Percentiles rank a stretch among this genome's conserved stretches.
Evolutionary conservation across 2,329 filamentous ascomycete genomes (phyloP).

Genomic region (Aspergillus unguis): DNA sequence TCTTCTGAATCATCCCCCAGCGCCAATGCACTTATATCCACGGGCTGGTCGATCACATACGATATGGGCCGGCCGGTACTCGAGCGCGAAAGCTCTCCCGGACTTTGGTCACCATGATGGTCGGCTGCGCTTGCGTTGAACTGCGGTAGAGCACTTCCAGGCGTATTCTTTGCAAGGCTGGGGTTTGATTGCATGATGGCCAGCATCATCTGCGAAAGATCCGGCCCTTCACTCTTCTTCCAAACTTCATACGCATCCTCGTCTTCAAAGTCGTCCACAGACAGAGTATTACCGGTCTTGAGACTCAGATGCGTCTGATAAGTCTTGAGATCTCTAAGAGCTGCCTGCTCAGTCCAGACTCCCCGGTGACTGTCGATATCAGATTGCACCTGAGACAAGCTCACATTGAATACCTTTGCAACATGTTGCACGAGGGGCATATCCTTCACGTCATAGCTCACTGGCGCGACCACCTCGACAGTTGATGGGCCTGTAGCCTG

Average conservation of each 20-base stretch:
- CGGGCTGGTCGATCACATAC: slow-evolving; percentile 63
- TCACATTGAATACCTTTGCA: slow-evolving; percentile 77
- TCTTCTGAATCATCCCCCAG: slow-evolving; percentile 49
- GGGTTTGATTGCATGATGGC: slow-evolving; percentile 84
- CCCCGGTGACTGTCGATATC: slow-evolving; percentile 80
- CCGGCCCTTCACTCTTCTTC: slow-evolving; percentile 84
- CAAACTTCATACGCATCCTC: slow-evolving; percentile 85
- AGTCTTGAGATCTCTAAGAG: slow-evolving; percentile 83
- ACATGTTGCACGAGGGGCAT: slow-evolving; percentile 92
- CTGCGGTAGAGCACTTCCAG: slow-evolving; percentile 57
- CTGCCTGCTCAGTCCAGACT: slow-evolving; percentile 87
- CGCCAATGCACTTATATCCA: slow-evolving; percentile 59
- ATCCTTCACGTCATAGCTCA: slow-evolving; percentile 91
- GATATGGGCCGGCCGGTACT: slow-evolving; percentile 48
- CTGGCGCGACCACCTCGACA: slow-evolving; percentile 75
- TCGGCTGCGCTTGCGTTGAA: slow-evolving; percentile 47
- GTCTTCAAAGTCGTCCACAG: slow-evolving; percentile 81
- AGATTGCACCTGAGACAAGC: slow-evolving; percentile 73
- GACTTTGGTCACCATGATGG: slow-evolving; percentile 38
- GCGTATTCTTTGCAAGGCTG: slow-evolving; percentile 74
- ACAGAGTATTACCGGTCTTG: slow-evolving; percentile 71
- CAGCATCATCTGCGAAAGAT: slow-evolving; percentile 89
- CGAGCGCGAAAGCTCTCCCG: slow-evolving; percentile 47
- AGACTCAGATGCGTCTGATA: slow-evolving; percentile 88
- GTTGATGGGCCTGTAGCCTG: slow-evolving; percentile 60